Percentiles rank a stretch among this genome's conserved stretches.
phyloP scores from a whole-genome alignment of 2,329 filamentous ascomycete species.

The Diaporthe citrichinensis region DNA sequence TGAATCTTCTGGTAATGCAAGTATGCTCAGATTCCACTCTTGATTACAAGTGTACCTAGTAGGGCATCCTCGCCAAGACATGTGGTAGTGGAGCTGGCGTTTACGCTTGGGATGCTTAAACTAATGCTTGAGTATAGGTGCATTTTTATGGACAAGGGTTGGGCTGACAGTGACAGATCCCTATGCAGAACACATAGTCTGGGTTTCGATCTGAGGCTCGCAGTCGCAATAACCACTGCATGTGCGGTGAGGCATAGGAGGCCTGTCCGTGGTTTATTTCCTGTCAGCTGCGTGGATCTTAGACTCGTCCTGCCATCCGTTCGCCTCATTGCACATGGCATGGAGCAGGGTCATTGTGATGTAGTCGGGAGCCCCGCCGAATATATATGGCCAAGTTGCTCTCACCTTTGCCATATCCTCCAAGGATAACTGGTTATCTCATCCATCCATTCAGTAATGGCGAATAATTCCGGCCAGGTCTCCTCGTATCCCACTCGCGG shows the following conservation, averaged over 20 bases:
- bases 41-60: neutral
- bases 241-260: neutral
- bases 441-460: neutral
- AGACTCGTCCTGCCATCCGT: neutral
- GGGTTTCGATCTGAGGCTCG: too few species aligned
- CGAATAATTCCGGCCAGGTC: neutral
- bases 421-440: neutral
- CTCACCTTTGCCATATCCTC: neutral
- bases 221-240: neutral
- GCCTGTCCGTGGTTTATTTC: accelerated
- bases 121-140: neutral
- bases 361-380: too few species aligned
- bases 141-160: neutral
- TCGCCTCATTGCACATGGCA: neutral
- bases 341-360: neutral
- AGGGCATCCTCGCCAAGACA: neutral
- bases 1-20: too few species aligned
- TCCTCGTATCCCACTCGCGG: neutral
- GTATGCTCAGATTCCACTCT: neutral
- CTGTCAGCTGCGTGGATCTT: neutral
- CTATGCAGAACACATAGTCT: neutral
- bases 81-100: neutral
- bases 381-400: neutral
- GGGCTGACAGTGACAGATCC: neutral
- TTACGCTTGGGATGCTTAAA: neutral